A percentile compares a stretch with the other conserved stretches of the same genome.
Evolutionary conservation across 2,329 filamentous ascomycete species (phyloP).

Genomic region (Leptosphaerulina australis): DNA sequence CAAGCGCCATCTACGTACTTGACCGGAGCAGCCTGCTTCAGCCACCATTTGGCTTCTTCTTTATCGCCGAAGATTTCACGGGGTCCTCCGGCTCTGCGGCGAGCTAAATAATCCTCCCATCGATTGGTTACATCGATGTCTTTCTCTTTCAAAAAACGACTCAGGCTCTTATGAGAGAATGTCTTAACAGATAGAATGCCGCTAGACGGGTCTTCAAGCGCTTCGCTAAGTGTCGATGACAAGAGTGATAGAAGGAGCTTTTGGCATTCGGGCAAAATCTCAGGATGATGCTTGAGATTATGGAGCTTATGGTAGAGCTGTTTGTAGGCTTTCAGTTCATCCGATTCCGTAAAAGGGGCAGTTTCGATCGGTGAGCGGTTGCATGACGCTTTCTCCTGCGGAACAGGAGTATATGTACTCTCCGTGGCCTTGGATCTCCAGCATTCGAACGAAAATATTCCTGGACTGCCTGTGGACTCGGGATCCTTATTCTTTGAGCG

Average conservation of each 20-base stretch:
- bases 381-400: not conserved
- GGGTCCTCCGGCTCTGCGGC: conserved; percentile 42
- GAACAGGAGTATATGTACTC: not conserved
- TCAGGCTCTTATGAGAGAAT: conserved; percentile 36
- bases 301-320: conserved; percentile 52
- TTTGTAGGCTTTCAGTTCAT: conserved; percentile 32
- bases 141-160: conserved; percentile 41
- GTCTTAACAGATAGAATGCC: conserved; percentile 41
- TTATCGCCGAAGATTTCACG: conserved; percentile 47
- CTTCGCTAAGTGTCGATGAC: conserved; percentile 40
- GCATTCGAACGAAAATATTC: conserved; percentile 12
- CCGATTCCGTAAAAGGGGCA: not conserved
- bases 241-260: conserved; percentile 46
- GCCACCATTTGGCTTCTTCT: conserved; percentile 50
- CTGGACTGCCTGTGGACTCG: conserved; percentile 20
- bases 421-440: conserved; percentile 4
- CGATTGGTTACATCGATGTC: conserved; percentile 38
- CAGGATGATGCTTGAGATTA: conserved; percentile 48
- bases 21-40: conserved; percentile 51
- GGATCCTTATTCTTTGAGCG: conserved; percentile 24
- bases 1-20: conserved; percentile 59
- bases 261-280: conserved; percentile 44
- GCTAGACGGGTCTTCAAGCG: conserved; percentile 17
- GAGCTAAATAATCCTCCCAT: conserved; percentile 47
- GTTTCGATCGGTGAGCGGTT: not conserved